Evolutionary conservation across 495 filamentous ascomycete species (phyloP).

Genomic region (Penicillium turbatum): DNA sequence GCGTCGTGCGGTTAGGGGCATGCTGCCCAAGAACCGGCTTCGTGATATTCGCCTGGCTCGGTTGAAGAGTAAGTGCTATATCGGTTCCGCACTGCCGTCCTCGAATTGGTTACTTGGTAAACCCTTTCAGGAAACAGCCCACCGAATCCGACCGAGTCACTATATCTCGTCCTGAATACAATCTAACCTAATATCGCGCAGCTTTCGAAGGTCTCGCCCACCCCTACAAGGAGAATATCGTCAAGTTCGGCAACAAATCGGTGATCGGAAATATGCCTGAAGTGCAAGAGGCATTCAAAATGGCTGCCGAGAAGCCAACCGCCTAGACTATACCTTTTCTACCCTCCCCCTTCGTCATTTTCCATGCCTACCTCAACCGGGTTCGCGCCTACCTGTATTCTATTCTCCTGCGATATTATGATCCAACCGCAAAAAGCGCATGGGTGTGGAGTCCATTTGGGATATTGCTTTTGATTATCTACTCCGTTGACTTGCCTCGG

Average conservation of each 20-base stretch:
- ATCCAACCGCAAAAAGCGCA: slow-evolving; percentile 44
- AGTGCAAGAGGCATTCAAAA: slow-evolving; percentile 44
- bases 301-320: slow-evolving; percentile 33
- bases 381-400: slow-evolving; percentile 27
- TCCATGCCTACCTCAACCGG: slow-evolving; percentile 7
- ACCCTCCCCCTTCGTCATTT: slow-evolving; percentile 13
- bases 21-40: slow-evolving; percentile 96
- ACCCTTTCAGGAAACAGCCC: too few relatives aligned
- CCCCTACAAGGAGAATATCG: slow-evolving; percentile 85
- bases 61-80: slow-evolving; percentile 66
- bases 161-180: not conserved
- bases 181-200: slow-evolving; percentile 27
- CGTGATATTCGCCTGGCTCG: slow-evolving; percentile 80
- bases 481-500: slow-evolving; percentile 5
- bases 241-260: slow-evolving; percentile 59
- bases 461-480: slow-evolving; percentile 24
- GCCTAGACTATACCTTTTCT: slow-evolving; percentile 17
- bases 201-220: slow-evolving; percentile 88
- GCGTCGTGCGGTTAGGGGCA: slow-evolving; percentile 86
- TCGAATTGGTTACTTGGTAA: not conserved
- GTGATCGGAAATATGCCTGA: slow-evolving; percentile 40
- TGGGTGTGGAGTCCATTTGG: slow-evolving; percentile 45
- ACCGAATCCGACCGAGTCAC: not conserved
- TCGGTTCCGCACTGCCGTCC: not conserved
- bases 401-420: slow-evolving; percentile 30